Percentiles rank a stretch among this genome's conserved stretches.
These are phyloP conservation scores for Euphorbia celastroides DNA, from an alignment of 441 rosid genomes.

Conservation along the genomic window DNA sequence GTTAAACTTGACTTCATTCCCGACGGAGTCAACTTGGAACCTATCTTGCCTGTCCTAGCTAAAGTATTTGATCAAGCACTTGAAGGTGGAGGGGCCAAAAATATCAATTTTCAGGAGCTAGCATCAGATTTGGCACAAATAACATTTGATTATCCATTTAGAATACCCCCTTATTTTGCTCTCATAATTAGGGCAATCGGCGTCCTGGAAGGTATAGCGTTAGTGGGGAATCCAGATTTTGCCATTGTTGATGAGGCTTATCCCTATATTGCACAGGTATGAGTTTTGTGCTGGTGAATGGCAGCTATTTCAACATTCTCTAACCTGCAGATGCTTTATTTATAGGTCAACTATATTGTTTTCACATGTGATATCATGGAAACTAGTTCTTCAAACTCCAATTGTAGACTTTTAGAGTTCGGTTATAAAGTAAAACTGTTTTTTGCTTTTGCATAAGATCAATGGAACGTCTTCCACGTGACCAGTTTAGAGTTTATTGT, in stretches of 20 bases:
- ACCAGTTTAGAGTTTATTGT: neutral
- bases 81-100: constrained; percentile 98
- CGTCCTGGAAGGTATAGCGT: constrained; percentile 92
- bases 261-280: constrained; percentile 95
- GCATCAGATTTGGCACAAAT: constrained; percentile 97
- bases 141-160: constrained; percentile 95
- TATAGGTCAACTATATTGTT: neutral
- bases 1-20: constrained; percentile 95
- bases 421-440: neutral
- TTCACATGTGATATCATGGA: neutral
- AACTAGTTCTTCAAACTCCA: neutral
- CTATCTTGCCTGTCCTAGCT: constrained; percentile 93
- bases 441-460: neutral
- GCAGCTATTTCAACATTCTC: neutral
- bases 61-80: constrained; percentile 99
- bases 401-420: neutral
- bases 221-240: constrained; percentile 94
- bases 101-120: constrained; percentile 88
- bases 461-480: neutral
- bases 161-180: constrained; percentile 97
- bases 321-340: neutral
- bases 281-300: constrained; percentile 9
- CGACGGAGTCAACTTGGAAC: constrained; percentile 91
- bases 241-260: constrained; percentile 97
- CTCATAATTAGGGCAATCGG: constrained; percentile 96